Base-by-base conservation (phyloP, 805 yeast genomes). In the Huiozyma sinensis region DNA sequence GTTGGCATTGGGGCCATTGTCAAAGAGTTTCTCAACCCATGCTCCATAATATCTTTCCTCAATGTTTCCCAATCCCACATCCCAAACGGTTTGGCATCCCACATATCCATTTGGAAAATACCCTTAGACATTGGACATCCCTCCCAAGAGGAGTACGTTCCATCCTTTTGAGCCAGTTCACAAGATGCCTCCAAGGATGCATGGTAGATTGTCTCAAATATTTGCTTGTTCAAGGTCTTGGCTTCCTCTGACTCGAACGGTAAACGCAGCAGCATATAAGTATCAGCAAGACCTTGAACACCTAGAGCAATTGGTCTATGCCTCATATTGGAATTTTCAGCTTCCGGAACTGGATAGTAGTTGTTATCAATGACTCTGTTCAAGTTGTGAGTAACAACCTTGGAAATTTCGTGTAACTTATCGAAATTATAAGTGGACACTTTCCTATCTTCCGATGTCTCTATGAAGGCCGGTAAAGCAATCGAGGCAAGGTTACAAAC, bases 1-100 rank as follows among this genome's bases (percentile, higher is more conserved):
- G 97, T 89, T 17, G 97, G 97, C 97, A 89, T 89, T 41, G 95
- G 92, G 0, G 92, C 96, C 27, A 89, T 89, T 10, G 88, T 63
- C 42, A 89, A 65, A 2, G 97, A 89, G 66, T 89, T 89, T 56
- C 97, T 70, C 33, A 89, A 55, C 28, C 97, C 97, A 54, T 75
- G 60, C 75, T 65, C 61, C 33, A 65, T 64, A 46, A 90, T 70
- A 35, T 73, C 67, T 7, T 63, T 64, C 61, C 81, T 86, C 52
- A 86, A 63, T 1, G 57, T 50, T 50, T 76, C 83, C 97, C 97
- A 89, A 55, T 89, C 94, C 67, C 88, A 89, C 48, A 86, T 67
- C 28, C 72, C 76, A 7, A 85, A 66, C 32, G 97, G 97, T 45
- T 79, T 74, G 30, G 68, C 75, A 47, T 73, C 69, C 97, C 97